Conservation (phyloP, 306 rosid genomes). For the Vachellia pachyceras region DNA sequence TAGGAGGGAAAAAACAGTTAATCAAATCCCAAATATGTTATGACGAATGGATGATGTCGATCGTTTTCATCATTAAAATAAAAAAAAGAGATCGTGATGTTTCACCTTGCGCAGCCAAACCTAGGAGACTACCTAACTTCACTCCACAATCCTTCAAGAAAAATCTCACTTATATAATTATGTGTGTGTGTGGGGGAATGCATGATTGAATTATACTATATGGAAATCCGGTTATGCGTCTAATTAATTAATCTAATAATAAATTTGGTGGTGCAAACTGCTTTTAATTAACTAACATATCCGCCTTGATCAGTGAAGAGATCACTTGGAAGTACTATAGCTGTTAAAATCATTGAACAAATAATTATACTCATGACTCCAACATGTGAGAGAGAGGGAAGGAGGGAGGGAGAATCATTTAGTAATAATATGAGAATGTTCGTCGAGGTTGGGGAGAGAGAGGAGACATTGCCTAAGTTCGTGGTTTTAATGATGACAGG, state of each 20-base stretch:
- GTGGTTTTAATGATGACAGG: conserved; percentile 22
- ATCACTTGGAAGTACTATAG: not conserved
- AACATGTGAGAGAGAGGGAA: not conserved
- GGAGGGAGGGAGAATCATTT: conserved; percentile 44
- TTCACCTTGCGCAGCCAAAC: conserved; percentile 43
- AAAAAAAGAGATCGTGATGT: conserved; percentile 42
- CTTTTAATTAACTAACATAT: conserved; percentile 1
- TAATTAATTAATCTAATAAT: not conserved
- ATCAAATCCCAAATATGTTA: conserved; percentile 9
- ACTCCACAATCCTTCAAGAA: conserved; percentile 34
- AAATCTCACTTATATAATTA: conserved; percentile 27
- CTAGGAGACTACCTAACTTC: conserved; percentile 13
- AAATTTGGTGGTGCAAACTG: not conserved
- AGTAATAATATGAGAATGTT: conserved; percentile 51
- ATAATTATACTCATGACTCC: not conserved
- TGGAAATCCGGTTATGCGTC: not conserved
- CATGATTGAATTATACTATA: too few relatives aligned
- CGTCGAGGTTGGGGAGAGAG: conserved; percentile 5
- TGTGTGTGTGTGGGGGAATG: not conserved
- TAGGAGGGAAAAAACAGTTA: too few relatives aligned
- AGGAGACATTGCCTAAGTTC: conserved; percentile 33
- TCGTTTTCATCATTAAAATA: not conserved
- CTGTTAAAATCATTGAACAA: conserved; percentile 27
- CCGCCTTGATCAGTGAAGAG: conserved; percentile 1
- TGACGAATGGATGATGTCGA: not conserved